phyloP scores from a whole-genome alignment of 2,329 filamentous ascomycete species.

The Fusarium chlamydosporum region DNA sequence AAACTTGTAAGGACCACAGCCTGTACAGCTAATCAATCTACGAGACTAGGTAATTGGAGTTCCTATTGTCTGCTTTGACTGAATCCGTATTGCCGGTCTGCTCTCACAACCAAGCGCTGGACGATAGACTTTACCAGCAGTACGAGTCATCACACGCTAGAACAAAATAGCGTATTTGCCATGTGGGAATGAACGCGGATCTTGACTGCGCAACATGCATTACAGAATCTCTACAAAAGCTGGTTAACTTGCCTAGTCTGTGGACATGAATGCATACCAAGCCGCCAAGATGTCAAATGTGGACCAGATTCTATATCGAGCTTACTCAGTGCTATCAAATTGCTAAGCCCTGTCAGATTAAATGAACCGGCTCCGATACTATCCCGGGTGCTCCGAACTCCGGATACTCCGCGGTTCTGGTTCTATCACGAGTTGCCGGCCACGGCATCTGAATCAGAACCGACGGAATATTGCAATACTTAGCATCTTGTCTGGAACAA shows the following conservation, averaged over 20 bases:
- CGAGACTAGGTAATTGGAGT: background rate
- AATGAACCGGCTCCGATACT: background rate
- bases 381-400: background rate
- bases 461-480: background rate
- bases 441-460: background rate
- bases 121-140: background rate
- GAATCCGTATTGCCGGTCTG: background rate
- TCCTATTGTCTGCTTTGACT: background rate
- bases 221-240: background rate
- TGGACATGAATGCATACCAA: background rate
- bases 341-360: background rate
- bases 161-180: background rate
- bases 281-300: background rate
- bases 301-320: background rate
- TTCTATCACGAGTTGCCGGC: background rate
- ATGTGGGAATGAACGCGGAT: background rate
- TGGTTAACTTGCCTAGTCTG: background rate
- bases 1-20: too few species aligned
- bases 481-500: background rate
- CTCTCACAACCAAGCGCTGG: background rate
- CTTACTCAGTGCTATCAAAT: background rate
- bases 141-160: background rate
- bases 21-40: accelerated
- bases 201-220: background rate
- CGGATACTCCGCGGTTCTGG: background rate